phyloP scores from a whole-genome alignment of 1,284 basidiomycete species.

The Pseudozyma hubeiensis region DNA sequence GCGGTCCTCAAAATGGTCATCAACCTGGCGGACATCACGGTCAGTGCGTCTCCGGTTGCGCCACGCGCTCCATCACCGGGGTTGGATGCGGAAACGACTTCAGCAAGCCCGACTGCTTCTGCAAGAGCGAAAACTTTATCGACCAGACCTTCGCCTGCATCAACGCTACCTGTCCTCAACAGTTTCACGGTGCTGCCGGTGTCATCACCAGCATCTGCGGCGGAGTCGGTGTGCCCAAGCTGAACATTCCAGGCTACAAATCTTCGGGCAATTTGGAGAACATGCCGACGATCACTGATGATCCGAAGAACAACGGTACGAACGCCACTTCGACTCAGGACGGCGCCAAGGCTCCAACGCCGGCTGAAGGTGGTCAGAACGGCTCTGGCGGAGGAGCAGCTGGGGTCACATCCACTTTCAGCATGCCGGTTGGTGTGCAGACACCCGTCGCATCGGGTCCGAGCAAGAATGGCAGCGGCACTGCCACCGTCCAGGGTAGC shows the following conservation, averaged over 20 bases:
- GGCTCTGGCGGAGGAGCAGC: not conserved
- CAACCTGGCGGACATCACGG: conserved; percentile 16
- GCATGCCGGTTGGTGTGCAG: conserved; percentile 14
- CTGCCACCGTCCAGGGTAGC: not conserved
- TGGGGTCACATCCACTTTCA: conserved; percentile 15
- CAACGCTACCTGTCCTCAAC: conserved; percentile 46
- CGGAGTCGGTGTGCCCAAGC: conserved; percentile 14
- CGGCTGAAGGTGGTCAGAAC: conserved; percentile 4
- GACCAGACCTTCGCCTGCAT: conserved; percentile 39
- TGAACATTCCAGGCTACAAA: conserved; percentile 38
- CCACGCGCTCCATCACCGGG: conserved; percentile 24
- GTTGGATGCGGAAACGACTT: conserved; percentile 42
- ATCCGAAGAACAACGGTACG: conserved; percentile 8
- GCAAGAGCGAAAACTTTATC: conserved; percentile 35
- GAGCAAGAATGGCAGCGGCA: not conserved
- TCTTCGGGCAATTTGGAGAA: conserved; percentile 30
- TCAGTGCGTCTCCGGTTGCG: conserved; percentile 35
- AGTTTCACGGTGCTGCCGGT: conserved; percentile 49
- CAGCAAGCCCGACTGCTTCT: conserved; percentile 45
- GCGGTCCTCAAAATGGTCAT: not conserved
- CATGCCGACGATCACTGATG: conserved; percentile 37
- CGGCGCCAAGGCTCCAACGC: not conserved
- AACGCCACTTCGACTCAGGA: conserved; percentile 1
- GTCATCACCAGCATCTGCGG: conserved; percentile 44
- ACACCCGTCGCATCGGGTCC: conserved; percentile 3